A percentile compares a stretch with the other conserved stretches of the same genome.
phyloP scores from a whole-genome alignment of 2,329 filamentous ascomycete species.

The Periglandula ipomoeae region DNA sequence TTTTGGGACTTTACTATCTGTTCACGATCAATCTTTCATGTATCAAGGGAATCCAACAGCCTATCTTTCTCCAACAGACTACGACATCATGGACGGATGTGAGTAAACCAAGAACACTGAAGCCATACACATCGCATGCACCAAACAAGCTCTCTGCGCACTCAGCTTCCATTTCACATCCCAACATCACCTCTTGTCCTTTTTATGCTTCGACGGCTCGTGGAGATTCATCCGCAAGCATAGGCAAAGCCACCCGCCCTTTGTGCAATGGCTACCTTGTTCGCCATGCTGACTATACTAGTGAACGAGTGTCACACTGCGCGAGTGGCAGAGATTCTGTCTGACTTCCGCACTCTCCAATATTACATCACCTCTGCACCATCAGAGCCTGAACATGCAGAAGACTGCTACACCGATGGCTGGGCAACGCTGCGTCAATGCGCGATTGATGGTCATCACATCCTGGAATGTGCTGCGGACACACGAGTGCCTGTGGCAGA shows the following conservation, averaged over 20 bases:
- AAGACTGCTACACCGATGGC: slow-evolving; percentile 55
- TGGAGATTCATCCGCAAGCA: no score
- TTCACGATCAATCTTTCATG: neutral
- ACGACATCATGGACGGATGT: slow-evolving; percentile 18
- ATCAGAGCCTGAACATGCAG: slow-evolving; percentile 41
- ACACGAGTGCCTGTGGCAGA: slow-evolving; percentile 44
- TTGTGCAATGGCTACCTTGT: no score
- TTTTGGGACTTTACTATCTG: neutral
- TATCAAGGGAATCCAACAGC: slow-evolving; percentile 2
- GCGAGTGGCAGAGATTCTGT: slow-evolving; percentile 52
- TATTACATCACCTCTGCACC: slow-evolving; percentile 51
- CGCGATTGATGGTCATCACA: slow-evolving; percentile 52
- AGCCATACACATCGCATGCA: neutral
- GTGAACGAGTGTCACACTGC: slow-evolving; percentile 51
- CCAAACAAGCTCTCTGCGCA: neutral
- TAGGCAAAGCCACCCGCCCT: no score
- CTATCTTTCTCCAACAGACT: neutral
- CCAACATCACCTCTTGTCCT: neutral
- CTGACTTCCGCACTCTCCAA: slow-evolving; percentile 53
- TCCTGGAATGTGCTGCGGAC: slow-evolving; percentile 55
- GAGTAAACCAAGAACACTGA: slow-evolving; percentile 5
- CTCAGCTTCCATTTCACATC: neutral
- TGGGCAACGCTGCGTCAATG: slow-evolving; percentile 55
- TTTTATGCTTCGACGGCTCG: no score
- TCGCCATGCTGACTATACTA: slow-evolving; percentile 21